phyloP scores from a whole-genome alignment of 805 yeast species.

The Candida ficus region DNA sequence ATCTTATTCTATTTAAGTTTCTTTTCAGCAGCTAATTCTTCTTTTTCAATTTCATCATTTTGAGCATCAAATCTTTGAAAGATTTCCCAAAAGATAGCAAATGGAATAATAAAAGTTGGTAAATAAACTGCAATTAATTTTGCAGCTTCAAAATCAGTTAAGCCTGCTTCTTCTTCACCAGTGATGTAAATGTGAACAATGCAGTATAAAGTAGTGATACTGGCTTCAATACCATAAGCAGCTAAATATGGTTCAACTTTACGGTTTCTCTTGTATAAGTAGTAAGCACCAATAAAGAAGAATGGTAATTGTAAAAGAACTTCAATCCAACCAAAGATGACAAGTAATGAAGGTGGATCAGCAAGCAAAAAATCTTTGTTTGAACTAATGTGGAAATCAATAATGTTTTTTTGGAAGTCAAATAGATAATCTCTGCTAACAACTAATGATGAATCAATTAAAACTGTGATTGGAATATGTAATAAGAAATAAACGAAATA shows the following conservation, averaged over 20 bases:
- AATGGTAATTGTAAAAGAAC: slow-evolving; percentile 74
- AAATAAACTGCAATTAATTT: slow-evolving; percentile 50
- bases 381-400: slow-evolving; percentile 51
- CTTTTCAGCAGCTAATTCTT: not conserved
- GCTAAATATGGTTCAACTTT: slow-evolving; percentile 39
- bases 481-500: slow-evolving; percentile 48
- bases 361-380: slow-evolving; percentile 71
- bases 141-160: slow-evolving; percentile 27
- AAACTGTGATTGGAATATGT: slow-evolving; percentile 71
- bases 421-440: slow-evolving; percentile 49
- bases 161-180: slow-evolving; percentile 31
- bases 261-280: slow-evolving; percentile 30
- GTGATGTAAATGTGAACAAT: slow-evolving; percentile 41
- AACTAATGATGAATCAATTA: slow-evolving; percentile 70
- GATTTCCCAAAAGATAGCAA: slow-evolving; percentile 34
- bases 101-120: slow-evolving; percentile 72
- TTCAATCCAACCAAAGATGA: slow-evolving; percentile 67
- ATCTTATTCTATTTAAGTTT: not conserved
- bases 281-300: slow-evolving; percentile 45
- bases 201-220: slow-evolving; percentile 74
- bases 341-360: slow-evolving; percentile 66
- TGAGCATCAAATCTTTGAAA: slow-evolving; percentile 12
- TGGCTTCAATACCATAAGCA: slow-evolving; percentile 79
- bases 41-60: not conserved
- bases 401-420: slow-evolving; percentile 42